A percentile compares a stretch with the other conserved stretches of the same genome.
phyloP scores from a whole-genome alignment of 1,284 basidiomycete genomes.

The Baeospora myosura region DNA sequence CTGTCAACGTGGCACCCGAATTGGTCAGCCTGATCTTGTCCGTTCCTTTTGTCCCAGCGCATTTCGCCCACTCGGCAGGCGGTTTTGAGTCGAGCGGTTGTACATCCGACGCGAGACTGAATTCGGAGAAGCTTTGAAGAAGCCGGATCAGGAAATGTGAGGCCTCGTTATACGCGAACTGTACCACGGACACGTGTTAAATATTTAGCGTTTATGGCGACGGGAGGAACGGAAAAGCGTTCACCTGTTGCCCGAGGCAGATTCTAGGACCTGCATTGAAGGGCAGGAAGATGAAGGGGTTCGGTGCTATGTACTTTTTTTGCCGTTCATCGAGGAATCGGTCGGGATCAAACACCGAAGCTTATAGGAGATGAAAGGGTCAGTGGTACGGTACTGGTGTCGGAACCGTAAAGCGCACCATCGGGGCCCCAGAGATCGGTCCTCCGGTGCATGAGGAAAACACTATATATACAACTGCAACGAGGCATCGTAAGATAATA shows the following conservation, averaged over 20 bases:
- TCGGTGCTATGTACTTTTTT: slow-evolving; percentile 4
- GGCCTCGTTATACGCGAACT: slow-evolving; percentile 42
- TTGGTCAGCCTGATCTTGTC: slow-evolving; percentile 29
- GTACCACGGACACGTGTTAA: neutral
- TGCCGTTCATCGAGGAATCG: slow-evolving; percentile 13
- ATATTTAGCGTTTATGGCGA: too few relatives aligned
- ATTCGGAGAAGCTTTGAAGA: slow-evolving; percentile 22
- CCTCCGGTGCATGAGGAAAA: slow-evolving; percentile 44
- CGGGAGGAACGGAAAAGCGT: neutral
- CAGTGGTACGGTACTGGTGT: neutral
- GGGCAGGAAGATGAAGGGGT: neutral
- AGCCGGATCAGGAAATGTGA: slow-evolving; percentile 37
- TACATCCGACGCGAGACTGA: neutral
- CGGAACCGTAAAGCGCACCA: slow-evolving; percentile 19
- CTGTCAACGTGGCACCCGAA: neutral
- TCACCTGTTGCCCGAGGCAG: slow-evolving; percentile 8
- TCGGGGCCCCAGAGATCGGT: slow-evolving; percentile 50
- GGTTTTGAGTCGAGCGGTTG: neutral
- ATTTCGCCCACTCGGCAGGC: slow-evolving; percentile 26
- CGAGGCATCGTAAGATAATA: neutral
- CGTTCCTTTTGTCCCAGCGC: slow-evolving; percentile 24
- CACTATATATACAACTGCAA: slow-evolving; percentile 25
- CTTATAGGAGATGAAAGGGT: too few relatives aligned
- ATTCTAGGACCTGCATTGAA: slow-evolving; percentile 6
- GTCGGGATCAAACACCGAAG: slow-evolving; percentile 12